Evolutionary conservation across 495 filamentous ascomycete genomes (phyloP), one percentile per base, ranked within the genome.

Genomic region (Monascus purpureus): DNA sequence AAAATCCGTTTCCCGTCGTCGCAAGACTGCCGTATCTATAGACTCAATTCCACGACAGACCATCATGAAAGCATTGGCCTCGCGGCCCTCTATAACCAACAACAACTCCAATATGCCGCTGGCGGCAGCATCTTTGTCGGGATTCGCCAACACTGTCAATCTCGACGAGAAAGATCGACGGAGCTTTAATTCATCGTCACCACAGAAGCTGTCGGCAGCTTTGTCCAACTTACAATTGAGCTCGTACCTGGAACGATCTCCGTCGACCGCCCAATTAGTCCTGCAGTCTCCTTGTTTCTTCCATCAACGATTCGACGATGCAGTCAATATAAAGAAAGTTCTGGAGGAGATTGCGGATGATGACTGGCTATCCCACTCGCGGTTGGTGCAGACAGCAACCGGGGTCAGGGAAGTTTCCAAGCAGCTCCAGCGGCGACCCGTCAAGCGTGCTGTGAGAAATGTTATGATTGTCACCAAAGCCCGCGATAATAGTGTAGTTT

Each of bases 391-490:
- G 54, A 97, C 92, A 1, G 92, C 92, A 18, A 88, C 84, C 1
- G 80, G 84, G 13, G 92, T 97, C 7, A 72, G 90, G 4, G 90
- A 97, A 51, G 86, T 96, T 2, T 88, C 86, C 2, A 84, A 86
- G 52, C 90, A 95, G 55, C 63, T 97, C 29, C 84, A 90, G 54
- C 73, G 88, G 25, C 67, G 81, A 17, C 85, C 86, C 9, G 82
- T 95, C 56, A 84, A 78, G 50, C 73, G 83, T 30, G 85, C 82
- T 1, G 86, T 95, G 20, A 70, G 70, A 36, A 93, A 77, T 51
- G 72, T 97, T 36, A 93, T 97, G 84, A 86, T 97, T 41, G 73
- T 97, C 17, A 97, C 92, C 36, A 97, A 96, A 55, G 86, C 92
- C 15, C 70, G 83, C 28, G 92, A 97, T 52, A 93, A 93, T 44